Evolutionary conservation across 768 basidiomycete genomes (phyloP), one percentile per base, ranked within the genome.

Genomic region (Solioccasus polychromus): DNA sequence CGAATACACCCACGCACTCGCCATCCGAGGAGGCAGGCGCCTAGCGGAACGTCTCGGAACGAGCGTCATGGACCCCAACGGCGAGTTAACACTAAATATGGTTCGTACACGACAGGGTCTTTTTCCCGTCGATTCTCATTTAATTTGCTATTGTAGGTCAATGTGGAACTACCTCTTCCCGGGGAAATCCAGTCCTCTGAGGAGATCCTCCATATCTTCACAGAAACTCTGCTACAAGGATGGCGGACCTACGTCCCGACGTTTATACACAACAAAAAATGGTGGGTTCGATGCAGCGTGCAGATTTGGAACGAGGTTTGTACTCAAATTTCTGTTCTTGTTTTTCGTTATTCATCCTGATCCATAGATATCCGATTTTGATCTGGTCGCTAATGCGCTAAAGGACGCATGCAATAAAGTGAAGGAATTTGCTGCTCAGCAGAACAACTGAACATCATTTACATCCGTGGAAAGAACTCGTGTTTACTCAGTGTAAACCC

Each of bases 31-130:
- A 8, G 89, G 86, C 0, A 73, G 70, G 48, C 58, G 60, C 9
- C 68, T 91, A 8, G 80, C 82, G 2, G 69, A 78, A 47, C 63
- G 79, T 8, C 70, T 90, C 32, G 79, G 77, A 1, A 91, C 88
- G 0, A 51, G 57, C 3, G 70, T 84, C 4, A 69, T 92, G 70
- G 83, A 89, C 46, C 75, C 78, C 35, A 66, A 68, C 2, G 71
- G 71, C 3, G 79, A 82, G 46, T 63, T 88, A 12, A 88, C 85
- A 0, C 67, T 79, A 11, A 80, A 75, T 51, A 90, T 92, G 88
- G 88, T 87, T 23, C 3, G 51, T 61, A 12, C 22, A 17, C 8
- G 26, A 24, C n/a, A n/a, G n/a, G n/a, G 8, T 1, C 18, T 24
- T 22, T 26, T 3, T 22, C 2, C 9, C 26, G 2, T 9, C 6